Evolutionary conservation across 1,139 yeast species (phyloP).

Genomic region (Saccharomyces hybrid): DNA sequence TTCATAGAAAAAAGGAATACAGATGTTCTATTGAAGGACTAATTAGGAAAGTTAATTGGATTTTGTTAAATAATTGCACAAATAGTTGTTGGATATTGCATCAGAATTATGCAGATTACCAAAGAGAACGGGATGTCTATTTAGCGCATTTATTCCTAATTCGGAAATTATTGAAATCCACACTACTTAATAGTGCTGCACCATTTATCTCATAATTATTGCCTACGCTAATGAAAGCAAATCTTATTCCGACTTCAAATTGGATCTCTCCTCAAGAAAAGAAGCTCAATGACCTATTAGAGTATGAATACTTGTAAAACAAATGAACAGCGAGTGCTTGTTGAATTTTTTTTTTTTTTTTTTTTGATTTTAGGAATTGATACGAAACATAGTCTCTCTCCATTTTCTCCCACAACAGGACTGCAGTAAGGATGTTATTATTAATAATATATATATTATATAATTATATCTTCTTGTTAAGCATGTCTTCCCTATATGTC

Average conservation of each 20-base stretch:
- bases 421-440: not conserved
- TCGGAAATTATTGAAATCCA: not conserved
- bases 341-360: not conserved
- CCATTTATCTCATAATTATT: not conserved
- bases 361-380: not conserved
- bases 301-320: not conserved
- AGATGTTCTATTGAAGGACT: slow-evolving; percentile 1
- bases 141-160: not conserved
- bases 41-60: not conserved
- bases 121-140: not conserved
- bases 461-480: not conserved
- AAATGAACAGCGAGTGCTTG: not conserved
- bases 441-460: not conserved
- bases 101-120: not conserved
- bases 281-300: not conserved
- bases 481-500: not conserved
- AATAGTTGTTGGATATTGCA: not conserved
- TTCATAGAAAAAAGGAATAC: not conserved
- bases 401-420: not conserved
- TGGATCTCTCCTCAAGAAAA: not conserved
- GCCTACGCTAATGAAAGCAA: not conserved
- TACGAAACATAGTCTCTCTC: not conserved
- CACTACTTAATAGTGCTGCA: not conserved
- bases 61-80: not conserved
- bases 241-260: not conserved